A percentile compares a stretch with the other conserved stretches of the same genome.
These are phyloP conservation scores for Rhizopus arrhizus DNA, from an alignment of 371 early-diverging fungal genomes.

Conservation along the genomic window DNA sequence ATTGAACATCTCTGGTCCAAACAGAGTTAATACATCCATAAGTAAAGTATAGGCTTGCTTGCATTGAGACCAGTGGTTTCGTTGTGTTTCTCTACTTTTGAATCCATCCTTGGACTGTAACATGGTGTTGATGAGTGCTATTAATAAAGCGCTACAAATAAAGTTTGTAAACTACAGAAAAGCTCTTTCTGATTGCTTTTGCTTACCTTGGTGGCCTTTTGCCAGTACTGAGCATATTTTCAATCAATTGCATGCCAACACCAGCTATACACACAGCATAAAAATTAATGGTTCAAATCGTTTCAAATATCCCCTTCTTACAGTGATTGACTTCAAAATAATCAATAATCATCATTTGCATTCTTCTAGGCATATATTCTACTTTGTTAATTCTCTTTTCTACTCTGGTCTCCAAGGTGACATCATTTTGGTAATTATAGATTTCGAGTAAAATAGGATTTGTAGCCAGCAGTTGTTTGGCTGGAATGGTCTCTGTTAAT, in stretches of 20 bases:
- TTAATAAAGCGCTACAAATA: slow-evolving; percentile 18
- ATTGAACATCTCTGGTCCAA: slow-evolving; percentile 20
- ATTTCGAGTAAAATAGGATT: slow-evolving; percentile 19
- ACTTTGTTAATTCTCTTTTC: background rate
- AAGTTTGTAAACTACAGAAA: background rate
- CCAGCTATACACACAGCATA: slow-evolving; percentile 6
- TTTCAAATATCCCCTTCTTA: slow-evolving; percentile 3
- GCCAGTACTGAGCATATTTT: slow-evolving; percentile 17
- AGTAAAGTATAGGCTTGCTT: slow-evolving; percentile 22
- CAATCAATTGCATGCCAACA: slow-evolving; percentile 30
- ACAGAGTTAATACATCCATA: slow-evolving; percentile 18
- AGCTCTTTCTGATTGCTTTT: background rate
- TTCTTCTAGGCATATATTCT: slow-evolving; percentile 10
- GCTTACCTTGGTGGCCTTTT: slow-evolving; percentile 30
- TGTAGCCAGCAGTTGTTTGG: slow-evolving; percentile 19
- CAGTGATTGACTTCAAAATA: slow-evolving; percentile 29
- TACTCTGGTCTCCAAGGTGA: slow-evolving; percentile 8
- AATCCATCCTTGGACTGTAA: slow-evolving; percentile 12
- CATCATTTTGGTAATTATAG: slow-evolving; percentile 24
- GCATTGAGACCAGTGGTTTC: slow-evolving; percentile 19
- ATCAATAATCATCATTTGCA: slow-evolving; percentile 28
- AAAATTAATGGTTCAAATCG: no score
- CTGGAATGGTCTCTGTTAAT: slow-evolving; percentile 13
- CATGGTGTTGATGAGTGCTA: slow-evolving; percentile 20
- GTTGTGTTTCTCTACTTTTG: slow-evolving; percentile 2